Base-by-base conservation (phyloP, 441 rosid genomes). In the Metrosideros polymorpha region DNA sequence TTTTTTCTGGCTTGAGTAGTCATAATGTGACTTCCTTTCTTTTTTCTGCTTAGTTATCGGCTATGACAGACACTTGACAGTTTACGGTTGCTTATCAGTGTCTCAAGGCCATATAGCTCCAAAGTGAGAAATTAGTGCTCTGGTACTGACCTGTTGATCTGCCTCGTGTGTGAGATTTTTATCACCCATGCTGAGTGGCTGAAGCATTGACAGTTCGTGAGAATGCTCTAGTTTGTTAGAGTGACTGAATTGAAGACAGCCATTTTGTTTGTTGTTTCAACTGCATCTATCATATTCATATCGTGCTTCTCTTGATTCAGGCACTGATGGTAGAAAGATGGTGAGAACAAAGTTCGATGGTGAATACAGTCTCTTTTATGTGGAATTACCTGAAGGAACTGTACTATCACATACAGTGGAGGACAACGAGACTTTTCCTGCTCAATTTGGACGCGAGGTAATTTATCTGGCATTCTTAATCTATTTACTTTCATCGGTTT, bases 361-460 rank as follows among this genome's bases (percentile, higher is more conserved):
- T 85, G 93, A 89, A 84, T 86, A 56, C 79, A 93, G 94, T 89
- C 94, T 94, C 91, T 97, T 96, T 91, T 95, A 97, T 86, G 95
- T 92, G 88, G 96, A 94, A 88, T 95, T 95, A 76, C 96, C 98
- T 59, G 98, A 91, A 85, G 98, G 97, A 83, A 90, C 94, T 12
- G 86, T 94, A 82, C 87, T 96, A 66, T 92, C 90, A 19, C 98
- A 94, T 91, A 84, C 88, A 52, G 88, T 94, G 88, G 95, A 93
- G 84, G 99, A 95, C 89, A 94, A 93, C 49, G 97, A 94, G 89
- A 93, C 82, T 83, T 97, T 97, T 88, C 99, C 98, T 24, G 93
- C 93, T 76, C 99, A 96, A 87, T 97, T 96, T 90, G 99, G 99
- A 89, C 98, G 98, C 6, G 98, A 96, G 97, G 99, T 95, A 92